These are phyloP conservation scores for Daedalea quercina DNA, from an alignment of 768 basidiomycete genomes.

Conservation along the genomic window DNA sequence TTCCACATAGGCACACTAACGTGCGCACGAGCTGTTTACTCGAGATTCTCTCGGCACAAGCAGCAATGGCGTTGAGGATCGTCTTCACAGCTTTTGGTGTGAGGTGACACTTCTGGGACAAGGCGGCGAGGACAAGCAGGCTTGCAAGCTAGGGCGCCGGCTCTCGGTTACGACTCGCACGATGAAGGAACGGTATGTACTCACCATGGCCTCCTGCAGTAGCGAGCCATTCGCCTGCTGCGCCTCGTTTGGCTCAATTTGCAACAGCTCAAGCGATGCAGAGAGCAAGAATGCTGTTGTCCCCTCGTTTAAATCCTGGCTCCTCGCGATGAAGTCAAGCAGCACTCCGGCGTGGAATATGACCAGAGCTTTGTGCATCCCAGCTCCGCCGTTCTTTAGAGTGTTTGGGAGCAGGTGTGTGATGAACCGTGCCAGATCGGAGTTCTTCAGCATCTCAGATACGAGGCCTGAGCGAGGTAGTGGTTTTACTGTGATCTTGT, in stretches of 20 bases:
- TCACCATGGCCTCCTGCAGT: slow-evolving; percentile 48
- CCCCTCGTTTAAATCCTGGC: slow-evolving; percentile 55
- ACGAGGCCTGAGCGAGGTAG: slow-evolving; percentile 70
- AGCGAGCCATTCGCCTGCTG: slow-evolving; percentile 9
- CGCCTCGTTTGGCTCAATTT: slow-evolving; percentile 10
- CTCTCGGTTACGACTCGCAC: too few relatives aligned
- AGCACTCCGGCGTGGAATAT: slow-evolving; percentile 78
- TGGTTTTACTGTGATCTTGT: slow-evolving; percentile 70
- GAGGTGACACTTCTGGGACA: slow-evolving; percentile 62
- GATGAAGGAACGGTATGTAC: slow-evolving; percentile 15
- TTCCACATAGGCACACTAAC: slow-evolving; percentile 53
- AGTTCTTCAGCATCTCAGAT: slow-evolving; percentile 62
- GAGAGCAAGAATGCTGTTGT: slow-evolving; percentile 59
- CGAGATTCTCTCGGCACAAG: slow-evolving; percentile 40
- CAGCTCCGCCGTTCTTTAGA: slow-evolving; percentile 33
- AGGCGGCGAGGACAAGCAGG: slow-evolving; percentile 63
- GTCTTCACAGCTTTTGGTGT: slow-evolving; percentile 51
- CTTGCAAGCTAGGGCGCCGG: slow-evolving; percentile 54
- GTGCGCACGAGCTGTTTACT: slow-evolving; percentile 60
- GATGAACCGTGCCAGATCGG: slow-evolving; percentile 69
- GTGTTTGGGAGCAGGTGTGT: slow-evolving; percentile 55
- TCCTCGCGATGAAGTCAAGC: slow-evolving; percentile 69
- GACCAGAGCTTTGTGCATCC: slow-evolving; percentile 55
- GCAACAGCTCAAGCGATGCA: slow-evolving; percentile 54
- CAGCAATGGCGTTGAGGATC: slow-evolving; percentile 48